phyloP scores from a whole-genome alignment of 164 flowering plant species.

The Houttuynia cordata region DNA sequence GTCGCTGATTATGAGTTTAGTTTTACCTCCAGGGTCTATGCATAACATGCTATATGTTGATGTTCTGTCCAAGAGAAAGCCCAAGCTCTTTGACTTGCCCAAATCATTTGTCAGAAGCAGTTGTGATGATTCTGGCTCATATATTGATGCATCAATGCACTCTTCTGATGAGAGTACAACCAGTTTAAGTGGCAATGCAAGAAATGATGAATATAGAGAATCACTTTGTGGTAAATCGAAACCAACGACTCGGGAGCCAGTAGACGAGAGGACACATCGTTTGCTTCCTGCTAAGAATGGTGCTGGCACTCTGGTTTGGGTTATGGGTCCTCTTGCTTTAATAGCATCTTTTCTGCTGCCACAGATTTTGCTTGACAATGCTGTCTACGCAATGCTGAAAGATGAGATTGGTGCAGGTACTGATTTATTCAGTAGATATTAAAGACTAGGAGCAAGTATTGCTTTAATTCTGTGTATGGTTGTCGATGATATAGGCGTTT shows the following conservation, averaged over 20 bases:
- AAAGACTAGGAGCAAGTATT: not conserved
- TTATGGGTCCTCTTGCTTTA: conserved; percentile 57
- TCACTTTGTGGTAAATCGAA: conserved; percentile 73
- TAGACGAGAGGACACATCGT: conserved; percentile 50
- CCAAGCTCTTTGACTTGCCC: not conserved
- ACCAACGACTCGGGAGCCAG: conserved; percentile 55
- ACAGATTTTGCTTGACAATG: conserved; percentile 38
- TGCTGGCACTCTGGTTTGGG: conserved; percentile 52
- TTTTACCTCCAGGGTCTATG: conserved; percentile 1
- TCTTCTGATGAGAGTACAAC: conserved; percentile 1
- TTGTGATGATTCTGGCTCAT: conserved; percentile 6
- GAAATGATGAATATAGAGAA: conserved; percentile 16
- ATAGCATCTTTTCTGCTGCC: conserved; percentile 61
- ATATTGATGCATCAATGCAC: not conserved
- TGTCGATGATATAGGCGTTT: not conserved
- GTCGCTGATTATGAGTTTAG: not conserved
- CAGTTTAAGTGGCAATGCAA: not conserved
- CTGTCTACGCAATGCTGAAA: conserved; percentile 27
- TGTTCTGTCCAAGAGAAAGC: conserved; percentile 3
- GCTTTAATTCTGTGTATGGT: not conserved
- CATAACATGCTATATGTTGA: not conserved
- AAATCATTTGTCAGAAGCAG: conserved; percentile 1
- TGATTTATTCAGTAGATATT: not conserved
- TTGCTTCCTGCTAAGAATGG: conserved; percentile 61
- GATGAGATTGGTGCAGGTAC: conserved; percentile 53